These are phyloP conservation scores for Piromyces sp. DNA, from an alignment of 192 early-diverging fungal genomes.

Conservation along the genomic window DNA sequence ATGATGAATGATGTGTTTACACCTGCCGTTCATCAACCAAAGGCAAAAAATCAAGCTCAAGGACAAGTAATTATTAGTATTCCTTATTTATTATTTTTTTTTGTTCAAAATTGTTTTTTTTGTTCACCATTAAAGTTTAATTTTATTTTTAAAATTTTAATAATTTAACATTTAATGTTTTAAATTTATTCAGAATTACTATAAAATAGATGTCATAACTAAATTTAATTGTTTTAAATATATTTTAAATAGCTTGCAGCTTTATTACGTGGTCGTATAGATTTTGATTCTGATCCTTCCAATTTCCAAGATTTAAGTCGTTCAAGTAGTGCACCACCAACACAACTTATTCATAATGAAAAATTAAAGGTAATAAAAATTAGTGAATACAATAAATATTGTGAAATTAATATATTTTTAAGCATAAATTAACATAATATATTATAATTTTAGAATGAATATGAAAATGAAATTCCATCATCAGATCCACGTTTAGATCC, in stretches of 20 bases:
- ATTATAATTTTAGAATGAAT: neutral
- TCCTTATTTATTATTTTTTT: neutral
- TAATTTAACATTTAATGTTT: no score
- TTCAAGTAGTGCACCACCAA: constrained; percentile 58
- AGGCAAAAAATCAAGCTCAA: constrained; percentile 49
- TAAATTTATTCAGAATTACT: no score
- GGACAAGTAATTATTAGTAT: constrained; percentile 25
- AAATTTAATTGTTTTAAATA: neutral
- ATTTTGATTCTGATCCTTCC: constrained; percentile 8
- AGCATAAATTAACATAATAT: no score
- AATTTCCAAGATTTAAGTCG: constrained; percentile 29
- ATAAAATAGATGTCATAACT: no score
- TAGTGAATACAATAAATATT: no score
- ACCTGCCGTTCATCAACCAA: constrained; percentile 33
- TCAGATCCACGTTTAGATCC: constrained; percentile 39
- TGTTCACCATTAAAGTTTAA: no score
- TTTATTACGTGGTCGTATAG: constrained; percentile 13
- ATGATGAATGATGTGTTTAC: no score
- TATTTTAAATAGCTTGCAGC: constrained; percentile 18
- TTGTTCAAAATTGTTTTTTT: no score
- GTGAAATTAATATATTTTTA: no score
- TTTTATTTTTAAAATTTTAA: no score
- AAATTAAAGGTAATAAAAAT: constrained; percentile 7
- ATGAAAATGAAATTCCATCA: constrained; percentile 18
- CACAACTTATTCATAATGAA: constrained; percentile 36